These are phyloP conservation scores for Penicillium sp. DNA, from an alignment of 2,329 filamentous ascomycete species.

Conservation along the genomic window DNA sequence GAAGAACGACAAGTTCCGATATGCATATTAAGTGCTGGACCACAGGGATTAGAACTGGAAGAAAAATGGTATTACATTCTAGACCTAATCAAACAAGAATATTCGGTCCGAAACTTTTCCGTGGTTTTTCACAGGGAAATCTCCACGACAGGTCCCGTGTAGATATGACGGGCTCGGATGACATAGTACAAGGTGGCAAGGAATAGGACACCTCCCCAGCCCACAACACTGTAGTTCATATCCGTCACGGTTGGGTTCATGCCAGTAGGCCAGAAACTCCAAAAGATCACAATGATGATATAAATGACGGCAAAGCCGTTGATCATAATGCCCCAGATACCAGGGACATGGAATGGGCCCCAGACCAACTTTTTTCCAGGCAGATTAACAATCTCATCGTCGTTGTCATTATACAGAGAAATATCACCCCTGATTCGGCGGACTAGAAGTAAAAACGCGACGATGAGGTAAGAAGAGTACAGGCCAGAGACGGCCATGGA, in stretches of 20 bases:
- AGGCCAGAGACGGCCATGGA: slow-evolving; percentile 19
- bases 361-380: slow-evolving; percentile 15
- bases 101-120: neutral
- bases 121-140: neutral
- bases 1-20: slow-evolving; percentile 20
- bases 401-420: slow-evolving; percentile 28
- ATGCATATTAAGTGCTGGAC: slow-evolving; percentile 15
- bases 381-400: slow-evolving; percentile 32
- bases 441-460: slow-evolving; percentile 4
- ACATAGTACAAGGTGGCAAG: slow-evolving; percentile 7
- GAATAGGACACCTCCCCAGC: slow-evolving; percentile 1
- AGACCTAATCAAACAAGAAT: neutral
- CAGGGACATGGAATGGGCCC: slow-evolving; percentile 28
- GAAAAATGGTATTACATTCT: neutral
- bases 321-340: slow-evolving; percentile 5
- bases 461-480: slow-evolving; percentile 13
- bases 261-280: slow-evolving; percentile 13
- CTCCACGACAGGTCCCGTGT: slow-evolving; percentile 13
- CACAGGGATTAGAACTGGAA: neutral
- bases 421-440: neutral
- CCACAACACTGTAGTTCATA: slow-evolving; percentile 17
- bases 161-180: slow-evolving; percentile 9
- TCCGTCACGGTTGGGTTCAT: slow-evolving; percentile 2
- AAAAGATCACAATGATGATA: slow-evolving; percentile 13
- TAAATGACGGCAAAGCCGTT: slow-evolving; percentile 14